A percentile compares a stretch with the other conserved stretches of the same genome.
Conservation (phyloP, 129 eudicot genomes). For the Centaurea solstitialis region DNA sequence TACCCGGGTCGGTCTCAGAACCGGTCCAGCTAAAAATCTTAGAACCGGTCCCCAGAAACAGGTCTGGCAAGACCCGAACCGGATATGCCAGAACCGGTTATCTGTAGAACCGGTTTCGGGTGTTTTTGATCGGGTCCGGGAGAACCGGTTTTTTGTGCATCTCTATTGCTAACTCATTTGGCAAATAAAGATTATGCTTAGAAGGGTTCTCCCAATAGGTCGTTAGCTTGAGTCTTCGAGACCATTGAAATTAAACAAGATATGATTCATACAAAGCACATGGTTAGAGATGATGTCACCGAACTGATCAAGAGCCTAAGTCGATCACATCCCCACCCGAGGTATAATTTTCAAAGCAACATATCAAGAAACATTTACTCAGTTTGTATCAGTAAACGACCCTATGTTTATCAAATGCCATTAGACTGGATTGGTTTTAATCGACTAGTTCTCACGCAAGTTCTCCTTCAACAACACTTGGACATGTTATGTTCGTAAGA, state of each 20-base stretch:
- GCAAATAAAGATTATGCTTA: not conserved
- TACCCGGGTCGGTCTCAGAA: no score
- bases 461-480: not conserved
- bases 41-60: no score
- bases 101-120: no score
- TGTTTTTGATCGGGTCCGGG: no score
- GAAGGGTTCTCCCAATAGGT: not conserved
- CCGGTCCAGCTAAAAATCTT: no score
- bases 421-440: not conserved
- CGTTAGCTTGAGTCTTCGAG: no score
- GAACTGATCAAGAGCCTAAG: not conserved
- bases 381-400: not conserved
- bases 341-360: not conserved
- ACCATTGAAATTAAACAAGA: no score
- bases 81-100: no score
- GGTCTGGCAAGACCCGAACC: no score
- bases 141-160: no score
- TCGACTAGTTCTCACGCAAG: no score
- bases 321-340: not conserved
- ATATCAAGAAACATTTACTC: not conserved
- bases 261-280: not conserved
- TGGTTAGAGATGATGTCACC: no score
- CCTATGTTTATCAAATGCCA: not conserved
- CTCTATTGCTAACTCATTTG: not conserved
- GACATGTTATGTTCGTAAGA: not conserved